These are phyloP conservation scores for Thelonectria discophora DNA, from an alignment of 2,329 filamentous ascomycete genomes.

Conservation along the genomic window DNA sequence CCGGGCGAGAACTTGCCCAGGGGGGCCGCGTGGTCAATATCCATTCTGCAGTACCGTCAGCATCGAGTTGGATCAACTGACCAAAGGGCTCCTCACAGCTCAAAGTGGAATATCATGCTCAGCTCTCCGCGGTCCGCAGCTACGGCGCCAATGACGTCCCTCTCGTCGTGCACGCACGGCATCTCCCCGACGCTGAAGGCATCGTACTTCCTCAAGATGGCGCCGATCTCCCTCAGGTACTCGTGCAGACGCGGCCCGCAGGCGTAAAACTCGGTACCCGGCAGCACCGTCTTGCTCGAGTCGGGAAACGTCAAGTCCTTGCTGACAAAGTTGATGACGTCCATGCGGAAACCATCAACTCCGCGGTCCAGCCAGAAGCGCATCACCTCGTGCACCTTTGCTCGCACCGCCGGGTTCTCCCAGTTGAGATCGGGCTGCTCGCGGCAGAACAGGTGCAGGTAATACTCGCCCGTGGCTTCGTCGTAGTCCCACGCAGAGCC, in stretches of 20 bases:
- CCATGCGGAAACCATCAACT: conserved; percentile 72
- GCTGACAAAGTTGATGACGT: conserved; percentile 74
- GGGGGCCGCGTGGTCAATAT: conserved; percentile 56
- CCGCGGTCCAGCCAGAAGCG: conserved; percentile 78
- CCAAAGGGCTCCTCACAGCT: conserved; percentile 54
- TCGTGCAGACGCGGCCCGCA: conserved; percentile 61
- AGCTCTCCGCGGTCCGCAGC: conserved; percentile 66
- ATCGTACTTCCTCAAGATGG: conserved; percentile 56
- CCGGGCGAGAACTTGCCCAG: conserved; percentile 54
- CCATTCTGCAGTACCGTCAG: conserved; percentile 48
- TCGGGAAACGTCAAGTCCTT: conserved; percentile 67
- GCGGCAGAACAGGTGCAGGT: conserved; percentile 74
- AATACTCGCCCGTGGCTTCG: conserved; percentile 59
- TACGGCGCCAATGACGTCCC: conserved; percentile 59
- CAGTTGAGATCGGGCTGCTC: conserved; percentile 83
- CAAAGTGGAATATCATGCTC: conserved; percentile 79
- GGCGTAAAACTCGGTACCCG: conserved; percentile 57
- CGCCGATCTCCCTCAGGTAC: conserved; percentile 56
- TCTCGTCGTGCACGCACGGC: conserved; percentile 54
- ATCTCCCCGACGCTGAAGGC: conserved; percentile 64
- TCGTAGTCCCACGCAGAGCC: conserved; percentile 60
- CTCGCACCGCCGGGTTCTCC: conserved; percentile 72
- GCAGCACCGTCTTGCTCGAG: conserved; percentile 47
- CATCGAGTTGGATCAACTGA: not conserved
- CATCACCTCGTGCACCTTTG: conserved; percentile 74